Base-by-base conservation (phyloP, 169 alveolate species). In the Prorocentrum cordatum region DNA sequence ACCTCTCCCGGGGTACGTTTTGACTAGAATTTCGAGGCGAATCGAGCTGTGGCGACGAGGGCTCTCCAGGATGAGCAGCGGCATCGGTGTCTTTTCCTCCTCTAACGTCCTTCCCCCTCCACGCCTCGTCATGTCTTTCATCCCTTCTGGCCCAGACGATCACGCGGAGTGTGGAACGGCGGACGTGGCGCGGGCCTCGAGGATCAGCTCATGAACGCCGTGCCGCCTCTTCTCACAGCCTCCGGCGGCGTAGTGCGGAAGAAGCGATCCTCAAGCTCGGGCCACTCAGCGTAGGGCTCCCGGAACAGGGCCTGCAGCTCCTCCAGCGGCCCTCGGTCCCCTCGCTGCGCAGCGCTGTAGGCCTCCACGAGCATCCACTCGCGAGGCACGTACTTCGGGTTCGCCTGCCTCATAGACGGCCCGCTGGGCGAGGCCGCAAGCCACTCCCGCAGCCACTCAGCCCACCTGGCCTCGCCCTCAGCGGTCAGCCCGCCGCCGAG, bases 351-450 rank as follows among this genome's bases (percentile, higher is more conserved):
- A 42, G 39, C 45, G 64, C 35, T 54, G 26, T 71, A 71, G 64
- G 83, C 83, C 31, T 71, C 83, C 38, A 54, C 83, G 22, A 71
- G 47, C 83, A 71, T 71, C 83, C 83, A 71, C 67, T 71, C 83
- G 16, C 83, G 26, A 24, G 83, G 83, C 12, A 71, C 83, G 27
- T 71, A 71, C 61, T 71, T 71, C 6, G 83, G 83, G 58, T 71
- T 71, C 67, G 29, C 83, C 29, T 42, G 67, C 26, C 67, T 5
- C 1, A 71, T 64, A 50, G n/a, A n/a, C n/a, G n/a, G n/a, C n/a
- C n/a, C n/a, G 64, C 27, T 38, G 42, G 66, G 35, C 66, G 4
- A 64, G 6, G 67, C 47, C 1, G 64, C 42, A 18, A 66, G 67
- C 83, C 83, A 71, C 32, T 54, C 45, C 67, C 32, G 45, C 45